phyloP scores from a whole-genome alignment of 164 flowering plant genomes.

The Nelumbo lutea region DNA sequence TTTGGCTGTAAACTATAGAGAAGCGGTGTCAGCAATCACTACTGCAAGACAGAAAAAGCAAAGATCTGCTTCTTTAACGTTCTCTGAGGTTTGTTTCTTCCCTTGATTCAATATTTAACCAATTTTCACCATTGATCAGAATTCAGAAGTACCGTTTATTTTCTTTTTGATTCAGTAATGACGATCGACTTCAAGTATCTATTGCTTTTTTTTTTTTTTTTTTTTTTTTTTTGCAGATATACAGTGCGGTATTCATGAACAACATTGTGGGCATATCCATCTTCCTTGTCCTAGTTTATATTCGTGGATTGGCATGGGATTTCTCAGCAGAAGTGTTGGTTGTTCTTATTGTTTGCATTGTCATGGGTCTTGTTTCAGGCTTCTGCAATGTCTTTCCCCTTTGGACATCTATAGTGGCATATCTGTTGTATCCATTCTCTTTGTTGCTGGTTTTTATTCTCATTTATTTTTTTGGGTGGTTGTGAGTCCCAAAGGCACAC shows the following conservation, averaged over 20 bases:
- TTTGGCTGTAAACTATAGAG: conserved; percentile 27
- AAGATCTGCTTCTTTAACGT: conserved; percentile 28
- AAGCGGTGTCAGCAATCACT: conserved; percentile 20
- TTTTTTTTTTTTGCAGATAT: conserved; percentile 20
- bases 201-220: not conserved
- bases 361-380: conserved; percentile 24
- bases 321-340: conserved; percentile 28
- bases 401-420: conserved; percentile 29
- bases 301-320: conserved; percentile 22
- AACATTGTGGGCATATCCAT: conserved; percentile 18
- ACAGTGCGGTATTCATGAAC: conserved; percentile 25
- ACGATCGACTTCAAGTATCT: not conserved
- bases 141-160: no score
- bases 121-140: no score
- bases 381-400: conserved; percentile 25
- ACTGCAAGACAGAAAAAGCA: conserved; percentile 20
- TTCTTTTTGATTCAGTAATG: no score
- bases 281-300: conserved; percentile 22
- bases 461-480: conserved; percentile 27
- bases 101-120: not conserved
- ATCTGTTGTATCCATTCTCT: conserved; percentile 30
- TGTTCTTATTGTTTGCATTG: conserved; percentile 10
- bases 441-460: conserved; percentile 29
- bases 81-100: conserved; percentile 31
- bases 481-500: not conserved